phyloP scores from a whole-genome alignment of 2,329 filamentous ascomycete genomes.

The Beauveria sp. region DNA sequence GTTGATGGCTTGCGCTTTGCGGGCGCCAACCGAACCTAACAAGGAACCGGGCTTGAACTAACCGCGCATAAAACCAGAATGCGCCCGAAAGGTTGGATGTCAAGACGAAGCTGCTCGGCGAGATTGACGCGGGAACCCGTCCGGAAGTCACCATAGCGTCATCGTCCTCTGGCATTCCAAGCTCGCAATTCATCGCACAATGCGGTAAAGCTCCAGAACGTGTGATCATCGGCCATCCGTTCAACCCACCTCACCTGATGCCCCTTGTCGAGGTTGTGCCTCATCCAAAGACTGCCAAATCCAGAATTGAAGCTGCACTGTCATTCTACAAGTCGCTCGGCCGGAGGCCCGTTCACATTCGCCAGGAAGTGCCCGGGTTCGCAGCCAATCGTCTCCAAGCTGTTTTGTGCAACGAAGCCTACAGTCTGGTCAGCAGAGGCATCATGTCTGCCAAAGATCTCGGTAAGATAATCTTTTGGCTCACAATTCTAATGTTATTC shows the following conservation, averaged over 20 bases:
- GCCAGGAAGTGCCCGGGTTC: constrained; percentile 33
- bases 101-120: constrained; percentile 28
- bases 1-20: neutral
- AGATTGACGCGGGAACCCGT: constrained; percentile 24
- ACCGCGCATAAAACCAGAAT: constrained; percentile 17
- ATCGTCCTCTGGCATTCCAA: constrained; percentile 29
- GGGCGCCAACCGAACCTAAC: too few species aligned
- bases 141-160: constrained; percentile 30
- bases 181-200: constrained; percentile 11
- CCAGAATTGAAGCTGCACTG: constrained; percentile 21
- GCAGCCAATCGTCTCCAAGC: constrained; percentile 37
- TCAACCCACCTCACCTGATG: constrained; percentile 41
- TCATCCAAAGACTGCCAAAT: constrained; percentile 21
- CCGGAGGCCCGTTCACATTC: constrained; percentile 31
- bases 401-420: constrained; percentile 26
- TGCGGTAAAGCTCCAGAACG: constrained; percentile 21
- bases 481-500: neutral
- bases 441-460: constrained; percentile 22
- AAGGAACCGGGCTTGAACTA: neutral
- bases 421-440: constrained; percentile 25
- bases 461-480: constrained; percentile 6
- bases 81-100: constrained; percentile 32
- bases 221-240: constrained; percentile 38
- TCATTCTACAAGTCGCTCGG: constrained; percentile 32
- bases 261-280: constrained; percentile 39